These are phyloP conservation scores for Penicillium sp. DNA, from an alignment of 2,329 filamentous ascomycete genomes.

Conservation along the genomic window DNA sequence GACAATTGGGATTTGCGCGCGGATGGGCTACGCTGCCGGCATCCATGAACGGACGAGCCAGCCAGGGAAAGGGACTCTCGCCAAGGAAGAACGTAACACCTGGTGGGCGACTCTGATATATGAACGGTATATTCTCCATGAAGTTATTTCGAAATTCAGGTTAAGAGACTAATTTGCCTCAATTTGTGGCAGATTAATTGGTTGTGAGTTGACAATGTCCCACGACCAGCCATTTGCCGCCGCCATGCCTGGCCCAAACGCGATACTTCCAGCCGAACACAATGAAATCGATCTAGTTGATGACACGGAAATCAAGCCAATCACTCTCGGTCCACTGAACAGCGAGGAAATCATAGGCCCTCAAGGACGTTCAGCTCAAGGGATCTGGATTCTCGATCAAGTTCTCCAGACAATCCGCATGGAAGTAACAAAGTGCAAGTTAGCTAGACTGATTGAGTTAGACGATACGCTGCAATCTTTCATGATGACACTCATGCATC, in stretches of 20 bases:
- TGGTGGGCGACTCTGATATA: slow-evolving; percentile 8
- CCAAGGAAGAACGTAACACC: slow-evolving; percentile 6
- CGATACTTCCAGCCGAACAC: slow-evolving; percentile 2
- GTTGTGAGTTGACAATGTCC: not conserved
- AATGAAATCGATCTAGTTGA: not conserved
- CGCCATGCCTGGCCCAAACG: not conserved
- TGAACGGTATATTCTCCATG: not conserved
- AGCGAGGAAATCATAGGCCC: not conserved
- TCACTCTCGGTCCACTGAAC: not conserved
- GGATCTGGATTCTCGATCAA: slow-evolving; percentile 8
- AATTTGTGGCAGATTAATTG: not conserved
- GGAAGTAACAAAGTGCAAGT: not conserved
- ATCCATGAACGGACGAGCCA: not conserved
- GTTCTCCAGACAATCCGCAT: slow-evolving; percentile 2
- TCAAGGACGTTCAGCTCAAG: slow-evolving; percentile 4
- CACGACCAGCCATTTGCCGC: slow-evolving; percentile 1
- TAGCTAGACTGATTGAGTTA: not conserved
- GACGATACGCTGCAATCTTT: slow-evolving; percentile 3
- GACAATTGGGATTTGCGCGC: not conserved
- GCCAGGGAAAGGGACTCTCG: not conserved
- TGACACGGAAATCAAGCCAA: not conserved
- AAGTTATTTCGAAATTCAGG: not conserved
- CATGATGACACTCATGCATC: not conserved
- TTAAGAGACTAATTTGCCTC: not conserved
- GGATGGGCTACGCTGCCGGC: slow-evolving; percentile 5